A percentile compares a stretch with the other conserved stretches of the same genome.
phyloP scores from a whole-genome alignment of 306 rosid genomes.

The Nissolia schottii region DNA sequence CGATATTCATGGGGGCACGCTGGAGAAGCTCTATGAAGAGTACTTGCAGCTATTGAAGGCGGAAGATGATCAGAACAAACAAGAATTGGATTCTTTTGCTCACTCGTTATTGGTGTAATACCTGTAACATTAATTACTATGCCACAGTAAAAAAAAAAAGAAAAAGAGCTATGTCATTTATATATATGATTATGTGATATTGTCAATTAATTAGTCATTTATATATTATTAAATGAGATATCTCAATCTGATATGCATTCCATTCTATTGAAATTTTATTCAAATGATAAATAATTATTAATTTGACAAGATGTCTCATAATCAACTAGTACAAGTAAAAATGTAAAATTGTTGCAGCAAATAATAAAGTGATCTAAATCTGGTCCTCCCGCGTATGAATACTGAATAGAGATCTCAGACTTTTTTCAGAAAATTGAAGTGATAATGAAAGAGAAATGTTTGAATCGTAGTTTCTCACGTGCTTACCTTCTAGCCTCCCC shows the following conservation, averaged over 20 bases:
- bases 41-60: slow-evolving; percentile 52
- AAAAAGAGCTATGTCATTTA: too few relatives aligned
- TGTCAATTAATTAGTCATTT: too few relatives aligned
- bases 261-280: too few relatives aligned
- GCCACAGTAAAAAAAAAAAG: too few relatives aligned
- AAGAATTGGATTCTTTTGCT: slow-evolving; percentile 52
- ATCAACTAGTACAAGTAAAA: too few relatives aligned
- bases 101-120: slow-evolving; percentile 46
- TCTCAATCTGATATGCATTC: too few relatives aligned
- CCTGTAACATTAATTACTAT: too few relatives aligned
- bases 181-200: too few relatives aligned
- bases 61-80: slow-evolving; percentile 25
- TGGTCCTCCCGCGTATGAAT: background rate
- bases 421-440: background rate
- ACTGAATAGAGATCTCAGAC: background rate
- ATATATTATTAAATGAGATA: too few relatives aligned
- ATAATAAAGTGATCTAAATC: background rate
- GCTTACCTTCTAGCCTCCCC: slow-evolving; percentile 10
- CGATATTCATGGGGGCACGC: background rate
- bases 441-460: background rate
- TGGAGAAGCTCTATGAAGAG: slow-evolving; percentile 63
- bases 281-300: too few relatives aligned
- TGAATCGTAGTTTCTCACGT: slow-evolving; percentile 17
- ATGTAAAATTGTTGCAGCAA: background rate
- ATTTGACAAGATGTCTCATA: too few relatives aligned